Conservation (phyloP, 352 stramenopile species). For the Pseudoperonospora humuli region DNA sequence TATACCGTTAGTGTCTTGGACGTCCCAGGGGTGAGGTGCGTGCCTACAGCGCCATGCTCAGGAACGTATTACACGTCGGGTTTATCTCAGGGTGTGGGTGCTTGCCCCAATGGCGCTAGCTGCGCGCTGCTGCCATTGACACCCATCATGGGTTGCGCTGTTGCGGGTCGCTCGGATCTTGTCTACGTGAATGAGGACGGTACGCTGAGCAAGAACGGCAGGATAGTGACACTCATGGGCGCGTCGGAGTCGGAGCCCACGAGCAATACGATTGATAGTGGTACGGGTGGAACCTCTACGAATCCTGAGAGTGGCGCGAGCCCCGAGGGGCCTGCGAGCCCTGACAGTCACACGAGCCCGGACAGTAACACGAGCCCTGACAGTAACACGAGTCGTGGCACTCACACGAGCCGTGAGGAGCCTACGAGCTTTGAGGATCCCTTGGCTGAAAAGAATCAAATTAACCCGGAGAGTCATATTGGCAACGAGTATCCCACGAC, state of each 20-base stretch:
- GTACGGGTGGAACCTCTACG: slow-evolving; percentile 1
- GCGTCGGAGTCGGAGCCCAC: slow-evolving; percentile 4
- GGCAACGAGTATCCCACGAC: too few species aligned
- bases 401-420: too few species aligned
- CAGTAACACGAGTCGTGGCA: background rate
- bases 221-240: slow-evolving; percentile 16
- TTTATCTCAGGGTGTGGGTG: slow-evolving; percentile 38
- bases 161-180: slow-evolving; percentile 38
- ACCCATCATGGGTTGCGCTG: slow-evolving; percentile 61
- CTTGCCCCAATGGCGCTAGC: slow-evolving; percentile 40
- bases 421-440: too few species aligned
- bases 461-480: too few species aligned
- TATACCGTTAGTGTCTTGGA: slow-evolving; percentile 66
- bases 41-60: slow-evolving; percentile 45
- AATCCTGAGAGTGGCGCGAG: too few species aligned
- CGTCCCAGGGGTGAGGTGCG: slow-evolving; percentile 42
- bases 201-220: slow-evolving; percentile 44
- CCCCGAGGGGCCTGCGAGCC: too few species aligned
- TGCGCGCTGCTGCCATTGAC: slow-evolving; percentile 58
- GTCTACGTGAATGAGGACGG: slow-evolving; percentile 68
- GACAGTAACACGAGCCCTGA: background rate
- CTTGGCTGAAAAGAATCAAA: too few species aligned
- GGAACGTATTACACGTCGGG: slow-evolving; percentile 47
- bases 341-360: background rate
- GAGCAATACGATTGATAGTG: slow-evolving; percentile 4